Evolutionary conservation across 164 flowering plant genomes (phyloP).

Genomic region (Chimonanthus salicifolius): DNA sequence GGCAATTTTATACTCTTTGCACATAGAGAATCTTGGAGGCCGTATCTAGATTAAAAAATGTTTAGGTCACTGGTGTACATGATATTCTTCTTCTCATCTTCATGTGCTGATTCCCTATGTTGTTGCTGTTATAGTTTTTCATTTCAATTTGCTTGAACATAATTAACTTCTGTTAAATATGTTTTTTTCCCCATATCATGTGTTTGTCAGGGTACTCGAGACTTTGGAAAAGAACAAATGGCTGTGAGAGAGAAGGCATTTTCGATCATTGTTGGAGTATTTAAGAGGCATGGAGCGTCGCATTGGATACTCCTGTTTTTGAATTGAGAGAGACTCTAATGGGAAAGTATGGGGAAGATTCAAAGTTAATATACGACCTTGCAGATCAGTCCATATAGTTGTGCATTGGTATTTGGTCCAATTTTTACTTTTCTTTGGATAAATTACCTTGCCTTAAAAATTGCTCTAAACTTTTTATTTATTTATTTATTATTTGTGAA

Average conservation of each 20-base stretch:
- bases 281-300: slow-evolving; percentile 88
- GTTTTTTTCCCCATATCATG: not conserved
- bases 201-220: slow-evolving; percentile 76
- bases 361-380: slow-evolving; percentile 92
- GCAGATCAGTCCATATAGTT: slow-evolving; percentile 69
- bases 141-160: no score
- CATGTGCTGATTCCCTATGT: not conserved
- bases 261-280: slow-evolving; percentile 58
- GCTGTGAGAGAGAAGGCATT: slow-evolving; percentile 77
- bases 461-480: no score
- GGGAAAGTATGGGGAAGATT: slow-evolving; percentile 98
- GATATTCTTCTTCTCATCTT: not conserved
- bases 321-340: slow-evolving; percentile 91
- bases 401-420: not conserved
- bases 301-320: slow-evolving; percentile 91
- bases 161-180: no score
- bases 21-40: not conserved
- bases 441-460: not conserved
- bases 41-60: no score
- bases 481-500: no score
- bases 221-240: slow-evolving; percentile 96
- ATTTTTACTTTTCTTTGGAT: not conserved
- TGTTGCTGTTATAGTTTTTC: not conserved
- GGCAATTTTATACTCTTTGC: not conserved
- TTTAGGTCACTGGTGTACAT: no score